These are phyloP conservation scores for Sporothrix brasiliensis DNA, from an alignment of 2,329 filamentous ascomycete genomes.

Conservation along the genomic window DNA sequence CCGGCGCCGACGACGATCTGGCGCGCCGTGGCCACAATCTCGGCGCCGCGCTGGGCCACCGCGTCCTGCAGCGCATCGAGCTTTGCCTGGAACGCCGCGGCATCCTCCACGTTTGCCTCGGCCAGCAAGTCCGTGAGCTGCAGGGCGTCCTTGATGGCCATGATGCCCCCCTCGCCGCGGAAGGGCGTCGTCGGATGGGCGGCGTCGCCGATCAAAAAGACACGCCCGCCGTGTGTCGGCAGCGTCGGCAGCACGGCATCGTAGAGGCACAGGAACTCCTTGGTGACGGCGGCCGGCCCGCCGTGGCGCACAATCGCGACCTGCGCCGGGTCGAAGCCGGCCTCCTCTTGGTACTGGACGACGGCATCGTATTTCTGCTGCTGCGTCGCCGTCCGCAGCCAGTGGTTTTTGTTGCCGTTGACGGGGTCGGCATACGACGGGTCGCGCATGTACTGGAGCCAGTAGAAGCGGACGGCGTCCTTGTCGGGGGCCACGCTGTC, in stretches of 20 bases:
- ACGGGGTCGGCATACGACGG: conserved; percentile 26
- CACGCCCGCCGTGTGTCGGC: conserved; percentile 40
- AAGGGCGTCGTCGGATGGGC: conserved; percentile 53
- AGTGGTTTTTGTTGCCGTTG: conserved; percentile 38
- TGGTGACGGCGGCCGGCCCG: conserved; percentile 42
- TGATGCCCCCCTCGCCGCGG: conserved; percentile 53
- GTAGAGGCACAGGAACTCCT: conserved; percentile 30
- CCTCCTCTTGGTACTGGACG: conserved; percentile 13
- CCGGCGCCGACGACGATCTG: conserved; percentile 20
- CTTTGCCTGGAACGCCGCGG: conserved; percentile 30
- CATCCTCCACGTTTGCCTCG: conserved; percentile 20
- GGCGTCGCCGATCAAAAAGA: conserved; percentile 50
- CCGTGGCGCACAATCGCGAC: conserved; percentile 40
- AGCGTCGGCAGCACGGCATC: conserved; percentile 43
- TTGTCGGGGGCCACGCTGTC: conserved; percentile 37
- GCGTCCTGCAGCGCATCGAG: conserved; percentile 40
- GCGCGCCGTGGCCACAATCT: conserved; percentile 35
- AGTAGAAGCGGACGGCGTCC: conserved; percentile 40
- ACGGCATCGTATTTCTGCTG: conserved; percentile 32
- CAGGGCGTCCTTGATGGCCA: conserved; percentile 48
- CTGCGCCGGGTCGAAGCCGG: conserved; percentile 30
- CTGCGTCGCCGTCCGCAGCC: conserved; percentile 38
- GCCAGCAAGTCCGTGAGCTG: conserved; percentile 39
- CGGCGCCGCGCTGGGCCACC: conserved; percentile 38
- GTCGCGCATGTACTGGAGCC: conserved; percentile 38